Conservation (phyloP, 1,284 basidiomycete genomes). For the Austroboletus novae-zelandiae region DNA sequence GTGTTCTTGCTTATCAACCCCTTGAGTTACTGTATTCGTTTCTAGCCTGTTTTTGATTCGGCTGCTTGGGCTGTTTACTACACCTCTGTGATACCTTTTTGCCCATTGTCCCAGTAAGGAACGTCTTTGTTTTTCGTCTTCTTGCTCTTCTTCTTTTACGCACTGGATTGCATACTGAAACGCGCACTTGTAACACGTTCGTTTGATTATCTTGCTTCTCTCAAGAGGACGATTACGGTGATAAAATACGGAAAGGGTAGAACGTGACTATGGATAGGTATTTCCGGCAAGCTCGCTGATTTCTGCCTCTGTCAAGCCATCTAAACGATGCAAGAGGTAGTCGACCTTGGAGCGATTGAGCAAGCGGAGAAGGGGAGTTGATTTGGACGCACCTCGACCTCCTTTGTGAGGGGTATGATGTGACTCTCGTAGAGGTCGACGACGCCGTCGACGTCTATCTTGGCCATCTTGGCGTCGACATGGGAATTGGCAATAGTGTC, state of each 20-base stretch:
- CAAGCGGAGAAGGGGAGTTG: constrained; percentile 3
- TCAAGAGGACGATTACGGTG: constrained; percentile 5
- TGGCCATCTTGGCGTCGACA: constrained; percentile 39
- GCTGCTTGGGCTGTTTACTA: background rate
- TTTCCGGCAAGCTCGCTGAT: constrained; percentile 60
- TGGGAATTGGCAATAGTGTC: constrained; percentile 40
- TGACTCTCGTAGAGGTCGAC: constrained; percentile 91
- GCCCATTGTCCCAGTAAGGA: constrained; percentile 12
- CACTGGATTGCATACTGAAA: constrained; percentile 23
- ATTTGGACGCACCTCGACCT: constrained; percentile 81
- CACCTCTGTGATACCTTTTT: constrained; percentile 16
- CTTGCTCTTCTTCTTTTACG: constrained; percentile 17
- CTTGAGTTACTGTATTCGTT: constrained; percentile 11
- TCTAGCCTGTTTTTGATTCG: constrained; percentile 6
- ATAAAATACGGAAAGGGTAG: constrained; percentile 4
- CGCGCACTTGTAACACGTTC: constrained; percentile 25
- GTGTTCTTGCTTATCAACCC: constrained; percentile 26
- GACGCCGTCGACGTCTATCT: constrained; percentile 93
- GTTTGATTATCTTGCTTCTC: constrained; percentile 21
- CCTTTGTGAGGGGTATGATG: constrained; percentile 97
- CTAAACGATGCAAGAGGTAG: constrained; percentile 82
- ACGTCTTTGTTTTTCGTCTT: constrained; percentile 11
- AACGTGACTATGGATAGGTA: background rate
- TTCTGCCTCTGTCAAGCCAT: constrained; percentile 76
- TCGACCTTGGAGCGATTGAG: constrained; percentile 64